Base-by-base conservation (phyloP, 179 eudicot species). In the Patellifolia procumbens region DNA sequence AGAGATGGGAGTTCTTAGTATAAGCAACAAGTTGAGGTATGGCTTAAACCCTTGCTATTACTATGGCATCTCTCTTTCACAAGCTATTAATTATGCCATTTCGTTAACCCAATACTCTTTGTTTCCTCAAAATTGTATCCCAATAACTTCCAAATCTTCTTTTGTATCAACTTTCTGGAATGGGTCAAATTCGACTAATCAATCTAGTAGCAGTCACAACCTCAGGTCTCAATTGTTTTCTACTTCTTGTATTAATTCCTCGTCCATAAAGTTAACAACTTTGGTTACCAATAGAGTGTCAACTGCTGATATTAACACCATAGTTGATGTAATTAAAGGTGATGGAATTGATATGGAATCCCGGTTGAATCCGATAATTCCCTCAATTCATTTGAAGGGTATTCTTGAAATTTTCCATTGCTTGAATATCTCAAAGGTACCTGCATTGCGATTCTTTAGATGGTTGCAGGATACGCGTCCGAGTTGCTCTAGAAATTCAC, bases 361-460 rank as follows among this genome's bases (percentile, higher is more conserved):
- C 0, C 72, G 74, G 51, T 75, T 92, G 51, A 60, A 62, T 82
- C 70, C 51, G 26, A 22, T 82, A n/a, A n/a, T 82, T 19, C 78
- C 70, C 24, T 32, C 45, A 22, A 68, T 65, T 22, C 68, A 88
- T 29, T 77, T 82, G 19, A 74, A 70, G 68, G 2, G 29, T 28
- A 28, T 87, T 49, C 72, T 46, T 35, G 83, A 85, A 79, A 72
- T 88, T 53, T 81, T 92, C 58, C n/a, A 74, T 68, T 84, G 29
- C 74, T 80, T 92, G 88, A 91, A 91, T 80, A 5, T 51, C 3
- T 69, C 74, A 28, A 84, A 76, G 46, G 55, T 89, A 63, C 82
- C 87, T 13, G 93, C 86, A 37, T 79, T 92, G 85, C 83, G 85
- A 34, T 91, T 91, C 37, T 89, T 87, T 68, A 51, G 35, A 58